phyloP scores from a whole-genome alignment of 306 rosid species.

The Begonia fuchsioides region DNA sequence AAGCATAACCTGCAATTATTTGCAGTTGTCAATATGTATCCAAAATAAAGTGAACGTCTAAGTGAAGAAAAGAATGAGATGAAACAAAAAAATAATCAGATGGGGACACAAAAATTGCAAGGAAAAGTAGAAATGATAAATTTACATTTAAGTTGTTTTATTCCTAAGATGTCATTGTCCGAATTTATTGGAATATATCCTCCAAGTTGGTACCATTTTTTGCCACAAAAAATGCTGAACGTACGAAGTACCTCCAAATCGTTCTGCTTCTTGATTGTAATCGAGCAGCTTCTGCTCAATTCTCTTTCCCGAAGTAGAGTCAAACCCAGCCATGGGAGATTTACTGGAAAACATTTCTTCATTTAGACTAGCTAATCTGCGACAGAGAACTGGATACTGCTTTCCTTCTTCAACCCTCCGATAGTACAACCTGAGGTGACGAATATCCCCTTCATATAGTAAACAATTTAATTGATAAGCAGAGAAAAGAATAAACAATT shows the following conservation, averaged over 20 bases:
- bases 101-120: too few species aligned
- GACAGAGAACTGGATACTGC: constrained; percentile 60
- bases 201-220: neutral
- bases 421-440: constrained; percentile 55
- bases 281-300: constrained; percentile 89
- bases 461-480: neutral
- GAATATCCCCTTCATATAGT: constrained; percentile 7
- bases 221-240: neutral
- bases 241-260: constrained; percentile 58
- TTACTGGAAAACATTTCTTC: constrained; percentile 65
- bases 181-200: too few species aligned
- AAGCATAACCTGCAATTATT: constrained; percentile 61
- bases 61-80: too few species aligned
- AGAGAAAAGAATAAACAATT: neutral
- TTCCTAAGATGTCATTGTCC: too few species aligned
- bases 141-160: too few species aligned
- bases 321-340: constrained; percentile 77
- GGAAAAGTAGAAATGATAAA: too few species aligned
- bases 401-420: constrained; percentile 87
- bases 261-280: constrained; percentile 69
- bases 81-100: too few species aligned
- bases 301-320: constrained; percentile 69
- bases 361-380: constrained; percentile 67
- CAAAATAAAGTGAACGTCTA: neutral
- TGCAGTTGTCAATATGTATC: neutral